Percentiles rank a stretch among this genome's conserved stretches.
Conservation (phyloP, 2,329 filamentous ascomycete genomes). For the Monilinia aucupariae region DNA sequence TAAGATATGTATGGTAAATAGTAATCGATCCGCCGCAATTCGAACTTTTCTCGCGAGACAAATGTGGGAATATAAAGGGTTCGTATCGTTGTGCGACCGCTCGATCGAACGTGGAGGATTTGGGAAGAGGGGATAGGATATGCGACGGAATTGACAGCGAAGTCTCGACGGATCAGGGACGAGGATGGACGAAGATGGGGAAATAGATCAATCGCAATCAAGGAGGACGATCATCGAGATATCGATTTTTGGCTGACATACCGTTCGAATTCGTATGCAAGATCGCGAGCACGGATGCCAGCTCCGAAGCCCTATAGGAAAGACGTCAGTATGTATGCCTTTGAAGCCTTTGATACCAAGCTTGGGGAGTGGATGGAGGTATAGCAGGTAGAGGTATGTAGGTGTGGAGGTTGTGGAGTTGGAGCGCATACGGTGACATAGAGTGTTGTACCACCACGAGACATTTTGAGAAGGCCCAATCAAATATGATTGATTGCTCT, state of each 20-base stretch:
- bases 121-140: constrained; percentile 33
- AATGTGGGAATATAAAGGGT: constrained; percentile 31
- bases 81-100: constrained; percentile 35
- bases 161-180: constrained; percentile 36
- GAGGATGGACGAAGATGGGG: constrained; percentile 35
- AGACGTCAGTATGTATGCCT: constrained; percentile 17
- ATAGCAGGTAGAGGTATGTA: constrained; percentile 13
- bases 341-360: not conserved
- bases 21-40: constrained; percentile 29
- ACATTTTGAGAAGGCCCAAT: constrained; percentile 53
- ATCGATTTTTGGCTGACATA: constrained; percentile 66
- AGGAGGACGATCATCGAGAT: constrained; percentile 39
- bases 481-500: not conserved
- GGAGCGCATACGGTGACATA: constrained; percentile 66
- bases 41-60: constrained; percentile 28
- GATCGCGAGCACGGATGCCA: constrained; percentile 95
- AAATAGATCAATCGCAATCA: constrained; percentile 37
- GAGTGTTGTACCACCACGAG: constrained; percentile 87
- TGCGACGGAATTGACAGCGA: constrained; percentile 42
- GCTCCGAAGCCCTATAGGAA: constrained; percentile 75
- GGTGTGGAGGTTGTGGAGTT: constrained; percentile 4
- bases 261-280: constrained; percentile 99
- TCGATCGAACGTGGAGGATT: constrained; percentile 37
- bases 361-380: constrained; percentile 18
- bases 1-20: constrained; percentile 20